phyloP scores from a whole-genome alignment of 2,329 filamentous ascomycete species.

The Fonsecaea pedrosoi region DNA sequence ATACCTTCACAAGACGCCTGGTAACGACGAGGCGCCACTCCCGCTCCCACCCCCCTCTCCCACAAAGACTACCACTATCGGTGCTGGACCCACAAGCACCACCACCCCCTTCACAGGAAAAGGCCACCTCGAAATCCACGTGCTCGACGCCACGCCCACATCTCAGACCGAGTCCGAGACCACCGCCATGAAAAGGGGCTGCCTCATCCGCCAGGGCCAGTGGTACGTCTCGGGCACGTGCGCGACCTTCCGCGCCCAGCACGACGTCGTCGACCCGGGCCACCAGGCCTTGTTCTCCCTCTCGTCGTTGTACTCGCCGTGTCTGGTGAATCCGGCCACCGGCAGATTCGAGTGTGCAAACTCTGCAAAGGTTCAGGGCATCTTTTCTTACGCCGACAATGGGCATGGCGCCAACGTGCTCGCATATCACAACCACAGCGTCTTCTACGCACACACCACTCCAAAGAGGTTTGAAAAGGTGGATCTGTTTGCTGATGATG shows the following conservation, averaged over 20 bases:
- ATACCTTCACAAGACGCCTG: conserved; percentile 65
- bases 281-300: conserved; percentile 57
- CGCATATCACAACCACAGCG: conserved; percentile 28
- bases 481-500: conserved; percentile 35
- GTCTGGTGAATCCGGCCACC: conserved; percentile 55
- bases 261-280: conserved; percentile 47
- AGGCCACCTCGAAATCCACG: conserved; percentile 64
- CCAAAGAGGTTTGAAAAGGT: conserved; percentile 36
- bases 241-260: conserved; percentile 66
- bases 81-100: conserved; percentile 47
- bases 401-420: conserved; percentile 16
- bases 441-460: conserved; percentile 35
- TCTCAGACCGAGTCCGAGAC: conserved; percentile 1
- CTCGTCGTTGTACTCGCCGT: conserved; percentile 64
- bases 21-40: conserved; percentile 20
- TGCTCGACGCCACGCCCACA: conserved; percentile 14
- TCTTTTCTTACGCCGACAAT: conserved; percentile 32
- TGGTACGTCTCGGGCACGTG: conserved; percentile 74
- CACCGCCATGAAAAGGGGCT: conserved; percentile 59
- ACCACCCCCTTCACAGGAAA: conserved; percentile 60
- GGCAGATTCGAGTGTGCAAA: conserved; percentile 64
- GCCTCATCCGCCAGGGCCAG: conserved; percentile 69
- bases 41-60: conserved; percentile 8
- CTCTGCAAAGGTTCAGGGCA: conserved; percentile 51
- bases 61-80: conserved; percentile 43